Base-by-base conservation (phyloP, 352 stramenopile species). In the Phytophthora rubi region DNA sequence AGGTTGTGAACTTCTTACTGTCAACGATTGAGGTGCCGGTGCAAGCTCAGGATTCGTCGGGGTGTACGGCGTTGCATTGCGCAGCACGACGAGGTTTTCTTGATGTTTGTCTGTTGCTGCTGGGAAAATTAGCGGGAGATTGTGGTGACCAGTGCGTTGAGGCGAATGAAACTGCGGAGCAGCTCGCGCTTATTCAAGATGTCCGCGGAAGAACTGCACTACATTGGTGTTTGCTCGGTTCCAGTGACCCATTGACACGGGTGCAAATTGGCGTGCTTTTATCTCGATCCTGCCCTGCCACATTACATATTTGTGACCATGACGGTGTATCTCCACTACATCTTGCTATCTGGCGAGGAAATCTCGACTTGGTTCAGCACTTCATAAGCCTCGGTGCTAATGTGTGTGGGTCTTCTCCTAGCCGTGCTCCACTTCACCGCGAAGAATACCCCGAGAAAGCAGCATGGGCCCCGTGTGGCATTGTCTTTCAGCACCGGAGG, bases 41-140 rank as follows among this genome's bases (percentile, higher is more conserved):
- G 3, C 15, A 59, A 9, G 16, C 45, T 1, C 73, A 81, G 28
- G 81, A 89, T 62, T n/a, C 55, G 2, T 76, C 79, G 0, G 79
- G 80, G 0, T 77, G 73, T 7, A 89, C 81, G 10, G 68, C 79
- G 4, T 65, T 93, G 6, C 85, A 93, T 68, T 80, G 74, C 51
- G 81, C 83, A 28, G 81, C 85, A 5, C 76, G 67, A 39, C 53
- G 79, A 13, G 74, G 75, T 0, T 80, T 59, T 53, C 42, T 90
- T 0, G 76, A 87, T 28, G 75, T 69, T 13, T 90, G 83, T 18
- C 70, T 77, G 16, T 8, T 88, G 16, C 44, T 91, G 0, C 51
- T 91, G 0, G 70, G 72, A 26, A 65, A 64, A 48, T 3, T 32
- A 2, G 1, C 16, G 57, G 2, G 3, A 13, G 16, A 21, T 30